These are phyloP conservation scores for Arthroderma uncinatum DNA, from an alignment of 2,329 filamentous ascomycete genomes.

Conservation along the genomic window DNA sequence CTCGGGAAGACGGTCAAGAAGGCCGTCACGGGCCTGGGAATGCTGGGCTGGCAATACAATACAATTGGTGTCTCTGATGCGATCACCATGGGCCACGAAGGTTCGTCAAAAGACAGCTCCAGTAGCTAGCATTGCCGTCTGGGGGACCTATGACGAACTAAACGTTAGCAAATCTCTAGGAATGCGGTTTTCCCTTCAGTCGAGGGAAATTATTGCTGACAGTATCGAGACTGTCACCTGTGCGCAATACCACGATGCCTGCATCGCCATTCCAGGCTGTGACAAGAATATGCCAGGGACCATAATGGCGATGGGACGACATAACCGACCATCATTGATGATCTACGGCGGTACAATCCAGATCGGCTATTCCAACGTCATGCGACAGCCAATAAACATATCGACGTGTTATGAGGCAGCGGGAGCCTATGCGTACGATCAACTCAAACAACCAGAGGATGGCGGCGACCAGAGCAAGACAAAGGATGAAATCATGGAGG, in stretches of 20 bases:
- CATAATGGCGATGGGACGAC: constrained; percentile 78
- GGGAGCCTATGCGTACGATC: constrained; percentile 70
- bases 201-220: constrained; percentile 84
- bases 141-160: background rate
- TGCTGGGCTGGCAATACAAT: constrained; percentile 93
- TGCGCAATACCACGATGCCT: constrained; percentile 85
- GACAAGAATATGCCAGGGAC: constrained; percentile 98
- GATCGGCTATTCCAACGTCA: constrained; percentile 67
- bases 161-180: constrained; percentile 39
- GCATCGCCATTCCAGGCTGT: constrained; percentile 84
- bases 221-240: constrained; percentile 88
- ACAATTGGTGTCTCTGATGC: constrained; percentile 82
- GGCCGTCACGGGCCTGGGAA: constrained; percentile 65
- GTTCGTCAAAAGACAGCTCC: constrained; percentile 33
- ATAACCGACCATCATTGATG: constrained; percentile 89
- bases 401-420: constrained; percentile 79
- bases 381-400: constrained; percentile 75
- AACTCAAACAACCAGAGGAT: constrained; percentile 57
- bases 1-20: constrained; percentile 80
- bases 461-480: constrained; percentile 53
- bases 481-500: constrained; percentile 68
- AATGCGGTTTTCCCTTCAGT: constrained; percentile 88
- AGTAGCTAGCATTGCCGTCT: background rate
- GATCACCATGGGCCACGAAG: constrained; percentile 91
- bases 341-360: constrained; percentile 88